Conservation (phyloP, 495 filamentous ascomycete species). For the Astrocystis sublimbata region DNA sequence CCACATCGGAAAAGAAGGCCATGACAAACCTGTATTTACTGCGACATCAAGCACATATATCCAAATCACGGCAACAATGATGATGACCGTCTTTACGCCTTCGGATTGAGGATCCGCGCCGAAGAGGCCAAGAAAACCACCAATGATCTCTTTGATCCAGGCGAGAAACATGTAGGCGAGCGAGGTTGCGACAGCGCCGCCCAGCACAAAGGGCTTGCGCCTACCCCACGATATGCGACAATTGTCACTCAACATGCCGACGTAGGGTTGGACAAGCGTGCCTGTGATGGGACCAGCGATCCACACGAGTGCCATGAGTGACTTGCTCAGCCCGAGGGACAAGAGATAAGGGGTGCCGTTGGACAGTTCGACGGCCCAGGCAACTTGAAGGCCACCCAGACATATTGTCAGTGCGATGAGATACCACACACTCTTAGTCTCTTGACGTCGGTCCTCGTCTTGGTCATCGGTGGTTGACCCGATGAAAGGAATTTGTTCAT, state of each 20-base stretch:
- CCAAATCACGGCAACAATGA: constrained; percentile 73
- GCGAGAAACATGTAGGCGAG: constrained; percentile 72
- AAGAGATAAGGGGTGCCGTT: constrained; percentile 71
- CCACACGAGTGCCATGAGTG: constrained; percentile 91
- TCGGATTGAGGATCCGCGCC: constrained; percentile 63
- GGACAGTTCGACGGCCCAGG: constrained; percentile 91
- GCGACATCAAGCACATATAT: constrained; percentile 88
- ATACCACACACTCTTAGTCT: constrained; percentile 78
- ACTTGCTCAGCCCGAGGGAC: constrained; percentile 87
- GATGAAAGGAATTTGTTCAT: constrained; percentile 42
- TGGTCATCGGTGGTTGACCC: constrained; percentile 32
- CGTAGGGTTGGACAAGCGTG: constrained; percentile 86
- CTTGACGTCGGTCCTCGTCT: constrained; percentile 46
- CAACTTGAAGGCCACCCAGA: constrained; percentile 84
- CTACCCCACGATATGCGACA: constrained; percentile 79
- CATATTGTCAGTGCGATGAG: constrained; percentile 80
- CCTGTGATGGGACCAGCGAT: constrained; percentile 88
- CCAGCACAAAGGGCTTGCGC: constrained; percentile 85
- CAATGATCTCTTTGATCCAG: constrained; percentile 79
- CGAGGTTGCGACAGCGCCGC: constrained; percentile 71
- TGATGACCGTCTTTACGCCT: constrained; percentile 60
- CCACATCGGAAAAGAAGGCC: background rate
- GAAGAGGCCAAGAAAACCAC: constrained; percentile 68
- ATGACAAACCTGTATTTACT: constrained; percentile 78
- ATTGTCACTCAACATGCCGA: constrained; percentile 87